Evolutionary conservation across 176 grass and related monocot species (phyloP).

Genomic region (Microstegium vimineum): DNA sequence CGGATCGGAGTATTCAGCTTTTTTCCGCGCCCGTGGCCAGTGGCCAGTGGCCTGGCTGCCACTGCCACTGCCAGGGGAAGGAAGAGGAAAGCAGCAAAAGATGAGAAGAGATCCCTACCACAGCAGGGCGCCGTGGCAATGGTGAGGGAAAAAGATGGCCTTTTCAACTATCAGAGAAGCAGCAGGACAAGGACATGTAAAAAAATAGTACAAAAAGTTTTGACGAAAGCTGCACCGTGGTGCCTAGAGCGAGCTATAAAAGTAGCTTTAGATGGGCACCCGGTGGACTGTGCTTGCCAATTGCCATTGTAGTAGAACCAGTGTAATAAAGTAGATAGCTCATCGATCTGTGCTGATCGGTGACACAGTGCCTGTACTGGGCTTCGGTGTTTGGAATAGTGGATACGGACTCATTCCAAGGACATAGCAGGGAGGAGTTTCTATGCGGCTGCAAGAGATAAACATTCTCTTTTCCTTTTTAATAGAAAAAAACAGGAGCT

Average conservation of each 20-base stretch:
- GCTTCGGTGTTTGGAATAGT: background rate
- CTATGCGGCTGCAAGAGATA: background rate
- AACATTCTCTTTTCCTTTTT: background rate
- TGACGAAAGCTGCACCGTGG: constrained; percentile 18
- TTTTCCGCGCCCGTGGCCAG: background rate
- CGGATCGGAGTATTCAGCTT: background rate
- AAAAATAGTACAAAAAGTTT: background rate
- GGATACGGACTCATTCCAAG: background rate
- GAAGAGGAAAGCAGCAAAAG: background rate
- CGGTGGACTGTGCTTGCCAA: constrained; percentile 1
- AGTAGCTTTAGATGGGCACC: background rate
- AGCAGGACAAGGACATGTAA: background rate
- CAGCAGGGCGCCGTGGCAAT: background rate
- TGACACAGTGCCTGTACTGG: background rate
- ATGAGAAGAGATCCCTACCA: background rate
- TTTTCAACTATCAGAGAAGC: background rate
- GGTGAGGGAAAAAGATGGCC: background rate
- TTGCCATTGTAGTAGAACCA: background rate
- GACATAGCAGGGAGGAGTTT: background rate
- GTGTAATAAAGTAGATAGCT: background rate
- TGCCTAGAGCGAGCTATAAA: constrained; percentile 27
- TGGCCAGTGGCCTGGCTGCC: too few relatives aligned
- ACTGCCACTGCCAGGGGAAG: background rate
- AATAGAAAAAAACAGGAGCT: background rate
- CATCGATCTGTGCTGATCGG: background rate